phyloP scores from a whole-genome alignment of 2,329 filamentous ascomycete genomes.

The Aspergillus eucalypticola region DNA sequence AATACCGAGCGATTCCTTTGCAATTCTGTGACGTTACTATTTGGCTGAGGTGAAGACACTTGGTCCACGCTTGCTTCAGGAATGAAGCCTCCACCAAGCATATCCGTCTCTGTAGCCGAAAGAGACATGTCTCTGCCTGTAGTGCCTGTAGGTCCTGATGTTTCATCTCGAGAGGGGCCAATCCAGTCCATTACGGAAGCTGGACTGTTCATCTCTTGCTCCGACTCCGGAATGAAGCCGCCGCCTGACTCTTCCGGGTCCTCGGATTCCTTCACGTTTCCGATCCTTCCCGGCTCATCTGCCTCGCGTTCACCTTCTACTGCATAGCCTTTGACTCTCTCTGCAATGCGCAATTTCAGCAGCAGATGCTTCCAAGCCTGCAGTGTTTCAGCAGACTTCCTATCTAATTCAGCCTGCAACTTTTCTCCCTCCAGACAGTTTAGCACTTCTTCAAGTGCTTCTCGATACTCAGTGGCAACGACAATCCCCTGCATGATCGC shows the following conservation, averaged over 20 bases:
- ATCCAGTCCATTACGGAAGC: background rate
- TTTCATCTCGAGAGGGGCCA: background rate
- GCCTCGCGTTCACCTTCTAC: constrained; percentile 38
- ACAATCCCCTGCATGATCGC: constrained; percentile 78
- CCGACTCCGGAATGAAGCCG: constrained; percentile 42
- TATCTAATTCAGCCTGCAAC: constrained; percentile 62
- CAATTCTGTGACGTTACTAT: background rate
- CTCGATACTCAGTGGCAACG: constrained; percentile 68
- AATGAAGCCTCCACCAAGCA: constrained; percentile 25
- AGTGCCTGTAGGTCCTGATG: background rate
- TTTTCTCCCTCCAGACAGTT: constrained; percentile 66
- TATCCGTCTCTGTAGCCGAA: background rate
- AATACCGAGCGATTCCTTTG: background rate
- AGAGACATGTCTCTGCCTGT: background rate
- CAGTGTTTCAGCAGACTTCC: constrained; percentile 52
- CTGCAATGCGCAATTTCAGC: constrained; percentile 66
- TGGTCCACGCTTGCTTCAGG: constrained; percentile 5
- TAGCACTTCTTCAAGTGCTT: constrained; percentile 71
- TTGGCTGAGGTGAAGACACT: background rate
- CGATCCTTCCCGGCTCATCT: constrained; percentile 40
- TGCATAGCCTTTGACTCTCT: constrained; percentile 66
- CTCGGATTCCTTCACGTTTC: constrained; percentile 28
- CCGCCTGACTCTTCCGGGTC: constrained; percentile 32
- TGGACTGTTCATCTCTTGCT: constrained; percentile 15
- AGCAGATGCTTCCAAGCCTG: constrained; percentile 62